Evolutionary conservation across 352 stramenopile species (phyloP), one percentile per base, ranked within the genome.

Genomic region (Pythium pyrilobum): DNA sequence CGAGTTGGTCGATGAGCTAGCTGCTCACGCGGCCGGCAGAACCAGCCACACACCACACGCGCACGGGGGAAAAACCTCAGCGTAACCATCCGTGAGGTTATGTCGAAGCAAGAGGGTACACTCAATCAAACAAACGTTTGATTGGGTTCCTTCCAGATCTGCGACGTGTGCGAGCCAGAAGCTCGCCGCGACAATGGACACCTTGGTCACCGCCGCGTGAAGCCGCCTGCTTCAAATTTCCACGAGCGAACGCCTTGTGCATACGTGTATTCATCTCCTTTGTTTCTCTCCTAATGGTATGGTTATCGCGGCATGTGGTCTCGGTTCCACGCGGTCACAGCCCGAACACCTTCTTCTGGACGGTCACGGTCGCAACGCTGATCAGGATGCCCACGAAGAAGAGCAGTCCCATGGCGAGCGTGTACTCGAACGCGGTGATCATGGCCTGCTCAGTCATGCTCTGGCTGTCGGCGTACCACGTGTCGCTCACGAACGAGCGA

Each of bases 351-450:
- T 48, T 55, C 18, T 55, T 55, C 49, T 60, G 60, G 41, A 59
- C 38, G 18, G 23, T 49, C n/a, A 69, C 44, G 4, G 62, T 83
- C 42, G 57, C 48, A 21, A 81, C 40, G 39, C 84, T 84, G 20
- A 92, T 66, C n/a, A 76, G 33, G 27, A 89, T 78, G 18, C 84
- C 81, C 12, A 82, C 56, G 25, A 77, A 64, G 51, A 92, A 91
- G 42, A 92, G 76, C 37, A 81, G 44, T 12, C 84, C 84, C 84
- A 92, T 92, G 27, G 77, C 69, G 33, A 78, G 67, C 34, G 89
- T 57, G 58, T 87, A 94, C 59, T 90, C 84, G 55, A 94, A 92
- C 6, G 51, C 62, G 31, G 66, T 77, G 52, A 94, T 70, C 76
- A 91, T 77, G n/a, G 50, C 53, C 33, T 71, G 64, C 68, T 94